Conservation (phyloP, 768 basidiomycete genomes). For the Pleurotus citrinopileatus region DNA sequence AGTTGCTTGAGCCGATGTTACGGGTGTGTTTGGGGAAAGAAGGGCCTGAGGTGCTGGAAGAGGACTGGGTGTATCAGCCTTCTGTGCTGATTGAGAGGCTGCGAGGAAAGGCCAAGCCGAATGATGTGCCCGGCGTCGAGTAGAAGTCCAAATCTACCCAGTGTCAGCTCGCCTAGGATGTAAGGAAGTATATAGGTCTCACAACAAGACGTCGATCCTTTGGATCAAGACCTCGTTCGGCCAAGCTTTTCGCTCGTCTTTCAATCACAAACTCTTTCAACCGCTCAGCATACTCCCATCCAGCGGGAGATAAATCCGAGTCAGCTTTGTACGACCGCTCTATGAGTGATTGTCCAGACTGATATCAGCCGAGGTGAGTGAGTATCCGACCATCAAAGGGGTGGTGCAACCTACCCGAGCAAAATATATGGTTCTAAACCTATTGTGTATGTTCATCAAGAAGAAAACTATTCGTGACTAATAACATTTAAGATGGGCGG, state of each 20-base stretch:
- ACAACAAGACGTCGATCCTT: conserved; percentile 66
- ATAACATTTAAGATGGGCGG: conserved; percentile 10
- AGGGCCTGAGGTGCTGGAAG: background rate
- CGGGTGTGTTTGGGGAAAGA: background rate
- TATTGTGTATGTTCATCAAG: conserved; percentile 98
- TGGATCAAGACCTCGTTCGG: conserved; percentile 65
- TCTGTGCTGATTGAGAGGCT: conserved; percentile 21
- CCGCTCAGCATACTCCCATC: conserved; percentile 92
- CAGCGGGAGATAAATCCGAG: conserved; percentile 90
- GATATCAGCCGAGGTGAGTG: background rate
- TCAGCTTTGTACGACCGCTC: conserved; percentile 99
- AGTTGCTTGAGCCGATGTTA: background rate
- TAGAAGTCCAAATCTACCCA: conserved; percentile 92
- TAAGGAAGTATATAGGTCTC: conserved; percentile 21
- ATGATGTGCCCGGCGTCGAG: conserved; percentile 88
- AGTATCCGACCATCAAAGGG: background rate
- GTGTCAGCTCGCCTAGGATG: background rate
- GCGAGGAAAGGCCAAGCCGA: conserved; percentile 93
- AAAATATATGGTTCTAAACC: conserved; percentile 92
- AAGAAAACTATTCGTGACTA: conserved; percentile 97
- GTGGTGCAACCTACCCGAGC: conserved; percentile 63
- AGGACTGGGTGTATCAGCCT: conserved; percentile 5
- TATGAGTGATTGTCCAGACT: conserved; percentile 98
- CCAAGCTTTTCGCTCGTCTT: conserved; percentile 71
- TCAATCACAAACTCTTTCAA: conserved; percentile 90